Conservation (phyloP, 2,329 filamentous ascomycete species). For the Gyromitra esculenta region DNA sequence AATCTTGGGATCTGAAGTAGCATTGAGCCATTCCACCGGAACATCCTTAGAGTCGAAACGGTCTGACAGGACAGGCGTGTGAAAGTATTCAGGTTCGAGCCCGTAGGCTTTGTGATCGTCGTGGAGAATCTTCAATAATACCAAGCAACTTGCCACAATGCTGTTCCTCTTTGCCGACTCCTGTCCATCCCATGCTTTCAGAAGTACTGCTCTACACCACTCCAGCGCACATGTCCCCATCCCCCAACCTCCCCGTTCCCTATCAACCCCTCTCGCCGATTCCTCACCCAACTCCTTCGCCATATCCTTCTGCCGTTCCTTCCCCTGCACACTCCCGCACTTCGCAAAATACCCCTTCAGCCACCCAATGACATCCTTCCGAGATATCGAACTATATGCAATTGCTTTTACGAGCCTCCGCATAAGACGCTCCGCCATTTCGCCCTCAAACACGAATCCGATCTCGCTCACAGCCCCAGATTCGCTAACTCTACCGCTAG, state of each 20-base stretch:
- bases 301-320: conserved; percentile 42
- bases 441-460: conserved; percentile 58
- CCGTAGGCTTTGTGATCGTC: conserved; percentile 71
- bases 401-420: conserved; percentile 53
- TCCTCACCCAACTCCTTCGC: conserved; percentile 58
- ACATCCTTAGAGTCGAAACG: conserved; percentile 78
- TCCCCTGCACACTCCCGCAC: conserved; percentile 44
- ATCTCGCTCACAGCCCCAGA: conserved; percentile 58
- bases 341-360: conserved; percentile 54
- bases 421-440: conserved; percentile 56
- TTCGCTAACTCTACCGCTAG: conserved; percentile 50
- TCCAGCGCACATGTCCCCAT: conserved; percentile 64
- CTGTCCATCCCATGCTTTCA: conserved; percentile 82
- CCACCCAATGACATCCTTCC: conserved; percentile 33
- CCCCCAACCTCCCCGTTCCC: conserved; percentile 64
- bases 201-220: conserved; percentile 77
- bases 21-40: conserved; percentile 76
- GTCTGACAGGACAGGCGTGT: conserved; percentile 78
- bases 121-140: conserved; percentile 76
- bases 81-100: conserved; percentile 75
- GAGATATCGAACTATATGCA: conserved; percentile 37
- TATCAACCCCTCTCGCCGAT: conserved; percentile 68
- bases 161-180: conserved; percentile 75
- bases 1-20: conserved; percentile 70
- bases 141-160: conserved; percentile 78